Evolutionary conservation across 2,329 filamentous ascomycete genomes (phyloP).

Genomic region (Eurotiales sp.): DNA sequence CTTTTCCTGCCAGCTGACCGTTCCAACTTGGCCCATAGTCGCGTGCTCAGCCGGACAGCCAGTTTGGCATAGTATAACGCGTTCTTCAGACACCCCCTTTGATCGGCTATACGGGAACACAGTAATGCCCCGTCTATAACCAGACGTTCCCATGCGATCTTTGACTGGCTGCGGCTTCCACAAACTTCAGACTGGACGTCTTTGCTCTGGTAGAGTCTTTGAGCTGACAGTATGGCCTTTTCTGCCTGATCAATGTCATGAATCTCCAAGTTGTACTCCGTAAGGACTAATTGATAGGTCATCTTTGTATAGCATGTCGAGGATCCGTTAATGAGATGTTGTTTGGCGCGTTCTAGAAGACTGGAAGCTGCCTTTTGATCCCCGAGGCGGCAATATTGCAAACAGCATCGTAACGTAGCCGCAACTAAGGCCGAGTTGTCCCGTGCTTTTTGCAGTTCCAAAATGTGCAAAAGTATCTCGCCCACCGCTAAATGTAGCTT

Average conservation of each 20-base stretch:
- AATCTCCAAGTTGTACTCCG: constrained; percentile 68
- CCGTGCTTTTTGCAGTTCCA: constrained; percentile 42
- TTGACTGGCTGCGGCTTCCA: constrained; percentile 34
- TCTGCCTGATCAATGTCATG: constrained; percentile 61
- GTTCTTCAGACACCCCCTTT: constrained; percentile 45
- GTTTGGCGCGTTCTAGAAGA: constrained; percentile 57
- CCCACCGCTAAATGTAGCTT: constrained; percentile 48
- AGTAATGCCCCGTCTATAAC: constrained; percentile 61
- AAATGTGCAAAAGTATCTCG: constrained; percentile 45
- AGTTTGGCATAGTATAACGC: constrained; percentile 48
- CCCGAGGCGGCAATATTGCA: constrained; percentile 58
- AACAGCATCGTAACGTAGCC: constrained; percentile 46
- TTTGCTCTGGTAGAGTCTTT: constrained; percentile 29
- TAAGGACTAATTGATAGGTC: constrained; percentile 65
- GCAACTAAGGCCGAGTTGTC: constrained; percentile 39
- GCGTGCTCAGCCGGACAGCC: constrained; percentile 47
- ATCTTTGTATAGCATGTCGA: constrained; percentile 46
- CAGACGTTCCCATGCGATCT: constrained; percentile 49
- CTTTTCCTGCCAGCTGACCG: constrained; percentile 37
- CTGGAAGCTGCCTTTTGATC: constrained; percentile 57
- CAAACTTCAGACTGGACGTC: constrained; percentile 26
- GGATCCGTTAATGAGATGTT: constrained; percentile 39
- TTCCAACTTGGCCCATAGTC: constrained; percentile 51
- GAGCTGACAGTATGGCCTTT: constrained; percentile 29
- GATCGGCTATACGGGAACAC: constrained; percentile 63